Base-by-base conservation (phyloP, 1,139 yeast genomes). In the Protomyces pachydermus region DNA sequence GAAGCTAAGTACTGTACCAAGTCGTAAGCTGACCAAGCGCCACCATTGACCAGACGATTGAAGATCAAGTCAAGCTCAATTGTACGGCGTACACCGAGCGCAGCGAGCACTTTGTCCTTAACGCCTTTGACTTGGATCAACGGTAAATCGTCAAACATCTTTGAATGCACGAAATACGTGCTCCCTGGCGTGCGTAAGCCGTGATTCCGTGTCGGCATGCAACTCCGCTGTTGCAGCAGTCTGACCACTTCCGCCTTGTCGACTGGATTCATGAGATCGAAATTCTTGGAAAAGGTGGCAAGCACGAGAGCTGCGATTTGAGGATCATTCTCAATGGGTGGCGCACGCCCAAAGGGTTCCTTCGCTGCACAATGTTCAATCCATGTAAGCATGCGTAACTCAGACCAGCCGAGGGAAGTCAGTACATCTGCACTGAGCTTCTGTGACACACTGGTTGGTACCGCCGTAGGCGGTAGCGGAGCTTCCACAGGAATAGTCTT, bases 31-130 rank as follows among this genome's bases (percentile, higher is more conserved):
- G 76, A 70, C 79, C 80, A 77, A 35, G 72, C 70, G 14, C 76
- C 71, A 35, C 68, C 70, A 0, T 73, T 70, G 51, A 74, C 73
- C 18, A 78, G 65, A 9, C 74, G 71, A 37, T 75, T 71, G 62
- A 77, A 69, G 9, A 78, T 79, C 65, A 74, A 72, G n/a, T 72
- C 72, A 72, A 77, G 74, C 62, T 77, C 79, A 12, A 77, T 75
- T 1, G 80, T 75, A 66, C 74, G 75, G 38, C 80, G 73, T 32
- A 77, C 69, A 0, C 79, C 79, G 3, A 77, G 63, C 12, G 69
- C 70, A 14, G 70, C 67, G 42, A 78, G 70, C 67, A 78, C 72
- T 32, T 66, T 66, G 35, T 70, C 68, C 16, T 75, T 71, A 2
- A 73, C 73, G 1, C 71, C 70, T 35, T 65, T 66, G 39, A 74